phyloP scores from a whole-genome alignment of 441 rosid genomes.

The Erodium moschatum region DNA sequence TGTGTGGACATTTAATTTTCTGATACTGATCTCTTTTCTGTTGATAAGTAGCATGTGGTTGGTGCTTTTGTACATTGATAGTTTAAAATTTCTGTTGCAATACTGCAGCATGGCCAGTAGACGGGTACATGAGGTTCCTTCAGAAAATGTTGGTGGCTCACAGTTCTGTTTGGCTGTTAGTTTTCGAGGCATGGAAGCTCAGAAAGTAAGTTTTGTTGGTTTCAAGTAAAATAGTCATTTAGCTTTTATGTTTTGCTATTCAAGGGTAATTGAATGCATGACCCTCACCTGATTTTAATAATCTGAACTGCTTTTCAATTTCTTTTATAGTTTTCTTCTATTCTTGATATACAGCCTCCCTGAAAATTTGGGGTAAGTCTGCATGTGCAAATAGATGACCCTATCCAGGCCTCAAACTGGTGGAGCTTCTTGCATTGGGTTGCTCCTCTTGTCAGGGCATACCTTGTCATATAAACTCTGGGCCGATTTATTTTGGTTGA shows the following conservation, averaged over 20 bases:
- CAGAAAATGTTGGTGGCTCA: conserved; percentile 80
- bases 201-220: conserved; percentile 46
- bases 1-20: not conserved
- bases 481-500: not conserved
- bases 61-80: not conserved
- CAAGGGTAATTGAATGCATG: not conserved
- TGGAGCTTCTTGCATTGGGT: not conserved
- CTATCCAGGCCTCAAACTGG: not conserved
- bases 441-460: not conserved
- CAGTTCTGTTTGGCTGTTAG: conserved; percentile 73
- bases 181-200: conserved; percentile 65
- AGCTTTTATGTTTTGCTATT: not conserved
- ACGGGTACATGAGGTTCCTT: conserved; percentile 82
- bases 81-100: conserved; percentile 16
- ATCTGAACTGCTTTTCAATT: not conserved
- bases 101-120: conserved; percentile 88
- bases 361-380: not conserved
- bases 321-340: not conserved
- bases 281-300: not conserved
- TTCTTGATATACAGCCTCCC: not conserved
- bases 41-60: not conserved
- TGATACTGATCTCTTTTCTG: conserved; percentile 3
- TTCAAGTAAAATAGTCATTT: conserved; percentile 12
- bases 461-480: not conserved
- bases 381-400: not conserved